Evolutionary conservation across 208 protist species (phyloP).

Genomic region (Wallacemonas sp.): DNA sequence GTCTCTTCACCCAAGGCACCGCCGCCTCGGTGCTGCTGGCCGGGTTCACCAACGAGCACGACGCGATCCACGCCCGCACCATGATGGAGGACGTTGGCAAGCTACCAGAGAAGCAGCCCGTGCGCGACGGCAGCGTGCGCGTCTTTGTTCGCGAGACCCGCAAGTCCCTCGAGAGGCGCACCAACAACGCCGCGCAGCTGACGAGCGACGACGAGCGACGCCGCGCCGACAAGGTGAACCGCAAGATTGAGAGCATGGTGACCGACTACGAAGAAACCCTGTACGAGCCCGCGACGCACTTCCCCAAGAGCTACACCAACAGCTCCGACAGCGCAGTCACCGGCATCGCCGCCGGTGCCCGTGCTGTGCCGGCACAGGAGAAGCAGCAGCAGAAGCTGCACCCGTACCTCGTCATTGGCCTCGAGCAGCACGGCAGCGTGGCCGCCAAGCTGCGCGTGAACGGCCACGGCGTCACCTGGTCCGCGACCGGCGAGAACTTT

Average conservation of each 20-base stretch:
- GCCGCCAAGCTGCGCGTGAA: slow-evolving; percentile 12
- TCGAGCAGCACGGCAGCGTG: slow-evolving; percentile 20
- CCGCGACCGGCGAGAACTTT: slow-evolving; percentile 29
- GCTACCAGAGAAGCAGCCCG: slow-evolving; percentile 21
- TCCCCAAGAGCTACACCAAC: slow-evolving; percentile 13
- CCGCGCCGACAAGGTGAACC: slow-evolving; percentile 5
- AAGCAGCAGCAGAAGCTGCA: slow-evolving; percentile 12
- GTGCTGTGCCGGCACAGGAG: not conserved
- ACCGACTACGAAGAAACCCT: slow-evolving; percentile 28
- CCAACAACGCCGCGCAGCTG: not conserved
- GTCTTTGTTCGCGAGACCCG: slow-evolving; percentile 27
- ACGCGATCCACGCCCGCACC: slow-evolving; percentile 14
- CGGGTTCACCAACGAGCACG: slow-evolving; percentile 24
- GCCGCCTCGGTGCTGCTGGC: slow-evolving; percentile 32
- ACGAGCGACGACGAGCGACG: not conserved
- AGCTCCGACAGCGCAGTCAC: slow-evolving; percentile 1
- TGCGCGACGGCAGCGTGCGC: slow-evolving; percentile 29
- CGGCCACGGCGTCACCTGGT: slow-evolving; percentile 19
- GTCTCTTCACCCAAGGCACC: slow-evolving; percentile 14
- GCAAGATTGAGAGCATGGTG: slow-evolving; percentile 27
- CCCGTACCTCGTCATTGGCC: slow-evolving; percentile 25
- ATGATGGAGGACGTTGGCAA: slow-evolving; percentile 1
- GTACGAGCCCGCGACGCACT: slow-evolving; percentile 21
- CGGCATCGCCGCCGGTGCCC: slow-evolving; percentile 4
- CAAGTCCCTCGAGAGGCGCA: slow-evolving; percentile 25